phyloP scores from a whole-genome alignment of 345 rosid genomes.

The Erodium maritimum region DNA sequence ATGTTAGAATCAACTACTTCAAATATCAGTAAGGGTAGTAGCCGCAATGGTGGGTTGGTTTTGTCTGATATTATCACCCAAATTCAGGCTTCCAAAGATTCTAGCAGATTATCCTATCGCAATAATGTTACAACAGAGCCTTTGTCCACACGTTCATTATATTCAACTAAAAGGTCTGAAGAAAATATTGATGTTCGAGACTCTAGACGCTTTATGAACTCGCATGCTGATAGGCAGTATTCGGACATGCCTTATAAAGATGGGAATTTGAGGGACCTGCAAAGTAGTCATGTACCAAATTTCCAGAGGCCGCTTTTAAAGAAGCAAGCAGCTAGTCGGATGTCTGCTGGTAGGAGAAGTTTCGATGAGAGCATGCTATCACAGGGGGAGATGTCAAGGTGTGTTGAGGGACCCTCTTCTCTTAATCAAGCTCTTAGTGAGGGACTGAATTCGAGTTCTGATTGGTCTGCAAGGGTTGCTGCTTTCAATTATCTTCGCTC shows the following conservation, averaged over 20 bases:
- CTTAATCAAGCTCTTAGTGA: conserved; percentile 83
- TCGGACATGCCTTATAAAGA: conserved; percentile 51
- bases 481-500: conserved; percentile 83
- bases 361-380: conserved; percentile 84
- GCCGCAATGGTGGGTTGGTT: conserved; percentile 71
- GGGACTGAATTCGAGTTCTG: conserved; percentile 83
- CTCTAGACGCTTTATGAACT: conserved; percentile 45
- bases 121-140: conserved; percentile 48
- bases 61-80: conserved; percentile 83
- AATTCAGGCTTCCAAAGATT: conserved; percentile 93
- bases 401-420: conserved; percentile 74
- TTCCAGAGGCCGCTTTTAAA: conserved; percentile 93
- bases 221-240: conserved; percentile 65
- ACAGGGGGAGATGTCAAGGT: conserved; percentile 66
- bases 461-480: conserved; percentile 96
- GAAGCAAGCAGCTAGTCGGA: conserved; percentile 65
- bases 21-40: conserved; percentile 40
- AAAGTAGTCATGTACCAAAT: conserved; percentile 66
- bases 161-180: conserved; percentile 38
- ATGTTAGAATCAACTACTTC: conserved; percentile 42
- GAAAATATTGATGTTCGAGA: conserved; percentile 55
- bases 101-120: conserved; percentile 53
- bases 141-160: conserved; percentile 47
- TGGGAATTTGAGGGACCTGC: conserved; percentile 54
- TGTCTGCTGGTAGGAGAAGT: conserved; percentile 77